Evolutionary conservation across 208 protist genomes (phyloP), one percentile per base, ranked within the genome.

Genomic region (Wallacemonas sp.): DNA sequence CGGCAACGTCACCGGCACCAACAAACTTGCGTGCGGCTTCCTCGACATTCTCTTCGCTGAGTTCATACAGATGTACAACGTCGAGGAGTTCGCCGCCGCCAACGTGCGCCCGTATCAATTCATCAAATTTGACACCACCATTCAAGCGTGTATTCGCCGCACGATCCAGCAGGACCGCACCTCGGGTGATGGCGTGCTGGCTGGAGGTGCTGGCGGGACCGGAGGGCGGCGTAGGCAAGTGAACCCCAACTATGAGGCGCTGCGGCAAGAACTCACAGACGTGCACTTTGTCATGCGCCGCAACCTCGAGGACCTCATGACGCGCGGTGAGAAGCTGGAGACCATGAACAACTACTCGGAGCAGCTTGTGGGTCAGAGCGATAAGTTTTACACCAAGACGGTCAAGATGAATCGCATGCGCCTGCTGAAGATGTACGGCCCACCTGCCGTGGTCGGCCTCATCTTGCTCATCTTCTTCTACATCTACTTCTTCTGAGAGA

Each of bases 221-320:
- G 65, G 17, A 24, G 70, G 64, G 46, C 76, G 72, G n/a, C 86
- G 91, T 2, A 75, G 87, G 1, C 80, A 92, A 54, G 81, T 85
- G 4, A 93, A 89, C 58, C 70, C 81, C 2, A 77, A 91, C 44
- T 94, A 93, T 68, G 85, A 93, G 61, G 78, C 75, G 16, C 68
- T 97, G 19, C 70, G 81, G 33, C 79, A 93, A 62, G 89, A 97
- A 57, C 71, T 97, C 19, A 92, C 83, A 5, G 92, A 95, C 69
- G 92, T 95, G 62, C 92, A 95, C 68, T 81, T 91, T 73, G 89
- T 97, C 30, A 95, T 97, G 79, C 88, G 89, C 17, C 90, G 93
- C 46, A 97, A 97, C 46, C 64, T 95, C 9, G 88, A 95, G 57
- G 92, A 97, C 70, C 71, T 97, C 16, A 90, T 97, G 82, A 89